phyloP scores from a whole-genome alignment of 345 rosid species.

The Eutrema heterophyllum region DNA sequence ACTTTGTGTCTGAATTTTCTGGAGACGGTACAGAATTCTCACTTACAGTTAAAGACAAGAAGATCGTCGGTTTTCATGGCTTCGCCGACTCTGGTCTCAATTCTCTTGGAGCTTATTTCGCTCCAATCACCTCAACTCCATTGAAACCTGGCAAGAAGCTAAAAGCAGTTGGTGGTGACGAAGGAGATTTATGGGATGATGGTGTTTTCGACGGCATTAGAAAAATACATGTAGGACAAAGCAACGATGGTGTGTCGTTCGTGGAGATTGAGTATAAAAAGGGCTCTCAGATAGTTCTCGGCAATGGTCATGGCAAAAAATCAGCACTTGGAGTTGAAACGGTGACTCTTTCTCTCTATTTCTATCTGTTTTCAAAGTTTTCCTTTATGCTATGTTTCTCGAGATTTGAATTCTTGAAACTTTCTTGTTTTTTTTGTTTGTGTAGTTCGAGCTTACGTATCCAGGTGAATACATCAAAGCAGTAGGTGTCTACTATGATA shows the following conservation, averaged over 20 bases:
- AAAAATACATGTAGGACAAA: not conserved
- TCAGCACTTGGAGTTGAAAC: not conserved
- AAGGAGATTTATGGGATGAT: not conserved
- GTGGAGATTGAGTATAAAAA: constrained; percentile 5
- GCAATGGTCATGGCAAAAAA: not conserved
- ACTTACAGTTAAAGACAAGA: constrained; percentile 19
- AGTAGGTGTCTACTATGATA: not conserved
- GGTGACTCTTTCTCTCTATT: not conserved
- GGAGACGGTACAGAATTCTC: constrained; percentile 7
- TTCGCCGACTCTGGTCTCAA: not conserved
- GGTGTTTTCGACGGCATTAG: not conserved
- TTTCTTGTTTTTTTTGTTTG: not conserved
- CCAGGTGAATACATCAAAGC: not conserved
- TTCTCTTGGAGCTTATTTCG: constrained; percentile 28
- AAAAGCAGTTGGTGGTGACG: not conserved
- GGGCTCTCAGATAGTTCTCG: not conserved
- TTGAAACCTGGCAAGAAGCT: not conserved
- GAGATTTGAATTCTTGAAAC: not conserved
- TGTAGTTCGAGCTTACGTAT: constrained; percentile 3
- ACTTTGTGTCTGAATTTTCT: not conserved
- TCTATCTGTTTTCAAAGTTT: not conserved
- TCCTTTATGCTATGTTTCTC: not conserved
- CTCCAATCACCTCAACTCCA: not conserved
- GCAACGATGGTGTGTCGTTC: not conserved
- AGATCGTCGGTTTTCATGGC: constrained; percentile 29